Conservation (phyloP, 2,329 filamentous ascomycete species). For the Microdochium bolleyi region DNA sequence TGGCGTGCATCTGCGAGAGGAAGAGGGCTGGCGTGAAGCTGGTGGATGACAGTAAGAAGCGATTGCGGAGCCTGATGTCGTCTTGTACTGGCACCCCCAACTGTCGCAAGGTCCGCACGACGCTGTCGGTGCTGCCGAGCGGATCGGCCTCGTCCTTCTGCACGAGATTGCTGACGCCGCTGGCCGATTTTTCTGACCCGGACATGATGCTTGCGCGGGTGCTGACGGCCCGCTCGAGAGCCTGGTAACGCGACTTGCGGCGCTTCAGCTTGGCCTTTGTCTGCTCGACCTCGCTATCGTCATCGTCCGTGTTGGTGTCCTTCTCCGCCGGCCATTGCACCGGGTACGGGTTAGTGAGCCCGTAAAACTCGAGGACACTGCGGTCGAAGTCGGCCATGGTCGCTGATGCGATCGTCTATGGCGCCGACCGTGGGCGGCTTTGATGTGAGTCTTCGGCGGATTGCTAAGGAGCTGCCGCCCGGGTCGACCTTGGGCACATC, state of each 20-base stretch:
- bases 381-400: constrained; percentile 65
- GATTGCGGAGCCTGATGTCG: constrained; percentile 72
- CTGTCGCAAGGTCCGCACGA: constrained; percentile 70
- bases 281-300: constrained; percentile 49
- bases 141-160: constrained; percentile 92
- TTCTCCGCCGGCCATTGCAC: constrained; percentile 81
- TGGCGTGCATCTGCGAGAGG: constrained; percentile 82
- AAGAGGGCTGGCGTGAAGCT: constrained; percentile 91
- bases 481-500: too few relatives aligned
- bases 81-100: constrained; percentile 78
- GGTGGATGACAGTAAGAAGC: constrained; percentile 91
- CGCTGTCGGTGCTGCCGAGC: constrained; percentile 78
- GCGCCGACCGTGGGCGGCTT: too few relatives aligned
- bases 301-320: constrained; percentile 58
- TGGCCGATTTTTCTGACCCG: constrained; percentile 58
- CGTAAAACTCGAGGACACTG: constrained; percentile 81
- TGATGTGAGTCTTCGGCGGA: too few relatives aligned
- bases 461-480: too few relatives aligned
- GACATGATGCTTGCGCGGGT: constrained; percentile 58
- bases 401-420: constrained; percentile 2
- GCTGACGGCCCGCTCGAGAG: constrained; percentile 68
- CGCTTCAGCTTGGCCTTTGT: constrained; percentile 42
- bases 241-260: constrained; percentile 75
- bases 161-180: constrained; percentile 66
- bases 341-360: constrained; percentile 70